These are phyloP conservation scores for Lachnellula hyalina DNA, from an alignment of 2,329 filamentous ascomycete genomes.

Conservation along the genomic window DNA sequence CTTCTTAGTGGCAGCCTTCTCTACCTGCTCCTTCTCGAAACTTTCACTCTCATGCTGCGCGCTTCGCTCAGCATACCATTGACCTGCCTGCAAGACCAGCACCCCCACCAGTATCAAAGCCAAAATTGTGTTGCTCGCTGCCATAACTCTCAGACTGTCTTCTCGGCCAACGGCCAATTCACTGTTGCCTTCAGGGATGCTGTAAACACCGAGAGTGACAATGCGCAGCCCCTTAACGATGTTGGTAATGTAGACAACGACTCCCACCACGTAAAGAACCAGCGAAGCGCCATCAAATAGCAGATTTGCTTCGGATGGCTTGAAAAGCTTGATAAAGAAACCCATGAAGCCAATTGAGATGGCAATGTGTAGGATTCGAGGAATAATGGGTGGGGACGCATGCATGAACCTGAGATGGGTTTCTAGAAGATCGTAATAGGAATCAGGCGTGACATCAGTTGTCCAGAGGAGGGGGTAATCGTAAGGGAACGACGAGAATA, in stretches of 20 bases:
- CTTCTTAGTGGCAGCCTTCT: constrained; percentile 40
- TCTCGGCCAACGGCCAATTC: constrained; percentile 72
- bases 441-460: constrained; percentile 54
- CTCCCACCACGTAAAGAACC: constrained; percentile 74
- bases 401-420: constrained; percentile 87
- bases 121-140: constrained; percentile 93
- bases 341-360: constrained; percentile 82
- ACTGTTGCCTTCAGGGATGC: constrained; percentile 37
- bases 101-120: constrained; percentile 89
- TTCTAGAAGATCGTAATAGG: constrained; percentile 82
- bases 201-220: constrained; percentile 61
- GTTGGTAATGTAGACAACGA: constrained; percentile 91
- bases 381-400: constrained; percentile 84
- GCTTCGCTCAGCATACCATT: constrained; percentile 98
- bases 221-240: constrained; percentile 91
- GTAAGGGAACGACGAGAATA: constrained; percentile 95
- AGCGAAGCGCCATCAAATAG: constrained; percentile 78
- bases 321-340: constrained; percentile 92
- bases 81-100: constrained; percentile 85
- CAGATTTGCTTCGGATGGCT: constrained; percentile 87
- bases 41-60: constrained; percentile 74
- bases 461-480: constrained; percentile 87
- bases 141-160: constrained; percentile 84
- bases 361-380: constrained; percentile 89
- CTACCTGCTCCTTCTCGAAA: constrained; percentile 49